Evolutionary conservation across 805 yeast species (phyloP).

Genomic region (Diddensiella santjacobensis): DNA sequence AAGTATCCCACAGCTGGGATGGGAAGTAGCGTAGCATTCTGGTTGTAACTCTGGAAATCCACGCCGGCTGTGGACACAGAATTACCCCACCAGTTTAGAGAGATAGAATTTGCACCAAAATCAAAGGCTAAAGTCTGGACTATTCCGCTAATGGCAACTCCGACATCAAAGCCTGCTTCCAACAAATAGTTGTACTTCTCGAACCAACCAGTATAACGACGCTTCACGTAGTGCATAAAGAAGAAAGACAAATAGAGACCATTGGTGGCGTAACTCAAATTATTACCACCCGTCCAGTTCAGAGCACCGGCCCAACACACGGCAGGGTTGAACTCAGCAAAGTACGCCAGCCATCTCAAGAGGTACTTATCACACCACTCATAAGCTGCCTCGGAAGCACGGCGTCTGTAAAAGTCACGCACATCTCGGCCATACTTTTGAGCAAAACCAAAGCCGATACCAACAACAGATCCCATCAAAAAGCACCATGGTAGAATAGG

Average conservation of each 20-base stretch:
- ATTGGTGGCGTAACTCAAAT: constrained; percentile 41
- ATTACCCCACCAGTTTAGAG: constrained; percentile 50
- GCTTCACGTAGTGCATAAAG: constrained; percentile 44
- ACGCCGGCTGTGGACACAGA: constrained; percentile 16
- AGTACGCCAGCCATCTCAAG: constrained; percentile 1
- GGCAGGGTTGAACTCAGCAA: constrained; percentile 40
- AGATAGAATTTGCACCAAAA: constrained; percentile 31
- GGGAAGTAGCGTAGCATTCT: constrained; percentile 14
- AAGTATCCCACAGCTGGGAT: constrained; percentile 21
- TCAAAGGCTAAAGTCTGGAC: constrained; percentile 42
- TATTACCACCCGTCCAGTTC: constrained; percentile 38
- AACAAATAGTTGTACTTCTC: constrained; percentile 49
- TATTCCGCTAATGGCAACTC: constrained; percentile 47
- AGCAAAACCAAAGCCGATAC: constrained; percentile 18
- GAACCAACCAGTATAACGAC: constrained; percentile 47
- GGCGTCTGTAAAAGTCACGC: neutral
- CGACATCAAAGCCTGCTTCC: constrained; percentile 48
- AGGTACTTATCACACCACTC: constrained; percentile 28
- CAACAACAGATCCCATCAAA: constrained; percentile 46
- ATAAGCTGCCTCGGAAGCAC: constrained; percentile 7
- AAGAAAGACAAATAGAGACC: constrained; percentile 40
- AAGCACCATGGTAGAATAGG: constrained; percentile 63
- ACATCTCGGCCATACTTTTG: constrained; percentile 22
- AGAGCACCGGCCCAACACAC: constrained; percentile 44
- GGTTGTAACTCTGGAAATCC: constrained; percentile 11